Conservation (phyloP, 768 basidiomycete species). For the Antrodiella citrinella region DNA sequence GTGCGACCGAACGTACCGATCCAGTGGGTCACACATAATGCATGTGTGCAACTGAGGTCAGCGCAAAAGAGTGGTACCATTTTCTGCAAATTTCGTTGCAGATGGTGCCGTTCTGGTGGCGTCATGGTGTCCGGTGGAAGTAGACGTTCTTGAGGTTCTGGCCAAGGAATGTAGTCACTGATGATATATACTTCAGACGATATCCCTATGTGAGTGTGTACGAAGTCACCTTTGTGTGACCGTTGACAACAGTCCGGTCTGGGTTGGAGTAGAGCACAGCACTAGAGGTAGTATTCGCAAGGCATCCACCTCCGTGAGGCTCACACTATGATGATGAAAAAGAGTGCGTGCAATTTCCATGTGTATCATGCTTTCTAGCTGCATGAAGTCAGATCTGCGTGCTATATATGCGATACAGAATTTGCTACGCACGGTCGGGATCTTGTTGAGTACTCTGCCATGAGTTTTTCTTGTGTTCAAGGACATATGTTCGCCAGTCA, state of each 20-base stretch:
- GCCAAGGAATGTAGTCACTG: slow-evolving; percentile 25
- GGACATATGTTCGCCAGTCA: slow-evolving; percentile 28
- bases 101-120: slow-evolving; percentile 4
- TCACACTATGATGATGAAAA: slow-evolving; percentile 27
- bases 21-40: background rate
- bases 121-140: background rate
- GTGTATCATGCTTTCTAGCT: slow-evolving; percentile 37
- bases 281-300: slow-evolving; percentile 36
- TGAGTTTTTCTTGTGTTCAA: slow-evolving; percentile 35
- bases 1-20: too few relatives aligned
- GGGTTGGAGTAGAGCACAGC: slow-evolving; percentile 13
- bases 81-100: background rate
- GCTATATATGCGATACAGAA: background rate
- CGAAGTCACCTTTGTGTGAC: too few relatives aligned
- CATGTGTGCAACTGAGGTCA: slow-evolving; percentile 9
- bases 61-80: slow-evolving; percentile 17
- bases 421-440: slow-evolving; percentile 31
- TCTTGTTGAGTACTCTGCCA: slow-evolving; percentile 39
- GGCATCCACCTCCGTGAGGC: slow-evolving; percentile 39
- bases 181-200: too few relatives aligned
- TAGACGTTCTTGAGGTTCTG: slow-evolving; percentile 2
- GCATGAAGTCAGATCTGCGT: slow-evolving; percentile 3
- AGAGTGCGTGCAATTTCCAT: slow-evolving; percentile 41
- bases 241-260: background rate
- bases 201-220: too few relatives aligned